Evolutionary conservation across 2,329 filamentous ascomycete species (phyloP).

Genomic region (Penicillium glabrum): DNA sequence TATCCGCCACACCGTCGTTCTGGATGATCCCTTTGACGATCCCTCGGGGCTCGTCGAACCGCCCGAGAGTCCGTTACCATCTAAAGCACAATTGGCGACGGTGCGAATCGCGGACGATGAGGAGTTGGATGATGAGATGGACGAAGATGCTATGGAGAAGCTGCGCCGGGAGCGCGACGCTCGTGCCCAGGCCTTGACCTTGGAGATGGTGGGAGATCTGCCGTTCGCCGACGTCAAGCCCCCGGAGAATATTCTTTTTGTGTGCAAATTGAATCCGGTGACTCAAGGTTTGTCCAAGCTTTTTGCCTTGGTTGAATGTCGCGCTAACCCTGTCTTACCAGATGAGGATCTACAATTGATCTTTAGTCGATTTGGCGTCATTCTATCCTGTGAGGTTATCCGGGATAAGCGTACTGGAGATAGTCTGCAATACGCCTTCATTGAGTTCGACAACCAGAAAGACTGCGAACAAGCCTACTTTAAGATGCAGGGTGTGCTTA

Average conservation of each 20-base stretch:
- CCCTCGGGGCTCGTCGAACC: constrained; percentile 75
- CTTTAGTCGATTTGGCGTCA: constrained; percentile 93
- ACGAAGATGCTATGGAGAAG: constrained; percentile 78
- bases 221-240: constrained; percentile 97
- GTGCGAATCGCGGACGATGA: constrained; percentile 91
- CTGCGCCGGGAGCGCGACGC: constrained; percentile 84
- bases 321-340: constrained; percentile 21
- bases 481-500: constrained; percentile 97
- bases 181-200: constrained; percentile 85
- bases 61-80: constrained; percentile 75
- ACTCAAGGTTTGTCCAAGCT: constrained; percentile 60
- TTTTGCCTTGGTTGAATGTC: background rate
- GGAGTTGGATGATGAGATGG: constrained; percentile 72
- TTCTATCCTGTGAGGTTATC: constrained; percentile 94
- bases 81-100: constrained; percentile 82
- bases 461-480: constrained; percentile 95
- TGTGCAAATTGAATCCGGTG: constrained; percentile 97
- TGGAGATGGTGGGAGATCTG: constrained; percentile 97
- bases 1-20: constrained; percentile 85
- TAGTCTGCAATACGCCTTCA: constrained; percentile 95
- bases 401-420: constrained; percentile 91
- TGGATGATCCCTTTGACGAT: constrained; percentile 91
- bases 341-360: constrained; percentile 94
- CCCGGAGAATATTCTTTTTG: constrained; percentile 94
- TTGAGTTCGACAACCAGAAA: constrained; percentile 90